Base-by-base conservation (phyloP, 2,329 filamentous ascomycete species). In the Arthrocladium fulminans region DNA sequence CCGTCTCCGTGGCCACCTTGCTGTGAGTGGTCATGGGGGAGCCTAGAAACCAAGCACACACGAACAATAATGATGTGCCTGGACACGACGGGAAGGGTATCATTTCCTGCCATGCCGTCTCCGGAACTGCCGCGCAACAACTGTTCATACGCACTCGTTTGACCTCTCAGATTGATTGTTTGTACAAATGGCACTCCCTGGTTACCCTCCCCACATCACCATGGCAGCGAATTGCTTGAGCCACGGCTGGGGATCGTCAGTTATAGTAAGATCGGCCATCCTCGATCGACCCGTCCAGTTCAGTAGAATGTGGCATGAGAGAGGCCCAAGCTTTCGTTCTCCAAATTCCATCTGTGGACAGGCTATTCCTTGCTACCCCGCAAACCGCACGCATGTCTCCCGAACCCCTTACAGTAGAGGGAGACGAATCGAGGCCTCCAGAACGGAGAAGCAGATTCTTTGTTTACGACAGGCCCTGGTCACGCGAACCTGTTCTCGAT, bases 341-440 rank as follows among this genome's bases (percentile, higher is more conserved):
- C 15, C 37, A 15, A 7, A 24, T 15, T 45, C 37, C 43, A 30
- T 23, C 4, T n/a, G 15, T 24, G 19, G 10, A 25, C 24, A 29
- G 39, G 15, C 10, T 29, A 13, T 37, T 34, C 29, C 43, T 35
- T 20, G 43, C 23, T 47, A 47, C 44, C 44, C 44, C 44, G 44
- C 44, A 47, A 47, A 38, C 15, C 25, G 22, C 8, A 19, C 27
- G 32, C 44, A 37, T 7, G 23, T 38, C n/a, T 29, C 32, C n/a
- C 44, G 34, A 17, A 34, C 44, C 44, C 44, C 44, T 47, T 47
- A 47, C 44, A 47, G 44, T 47, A 47, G 44, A 38, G 19, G 23
- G n/a, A 38, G 15, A 15, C 3, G 23, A 32, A 10, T 23, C 22
- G 4, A n/a, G 15, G 12, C 39, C 22, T 3, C 39, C 24, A 25